phyloP scores from a whole-genome alignment of 805 yeast species.

The Sugiyamaella lignohabitans region DNA sequence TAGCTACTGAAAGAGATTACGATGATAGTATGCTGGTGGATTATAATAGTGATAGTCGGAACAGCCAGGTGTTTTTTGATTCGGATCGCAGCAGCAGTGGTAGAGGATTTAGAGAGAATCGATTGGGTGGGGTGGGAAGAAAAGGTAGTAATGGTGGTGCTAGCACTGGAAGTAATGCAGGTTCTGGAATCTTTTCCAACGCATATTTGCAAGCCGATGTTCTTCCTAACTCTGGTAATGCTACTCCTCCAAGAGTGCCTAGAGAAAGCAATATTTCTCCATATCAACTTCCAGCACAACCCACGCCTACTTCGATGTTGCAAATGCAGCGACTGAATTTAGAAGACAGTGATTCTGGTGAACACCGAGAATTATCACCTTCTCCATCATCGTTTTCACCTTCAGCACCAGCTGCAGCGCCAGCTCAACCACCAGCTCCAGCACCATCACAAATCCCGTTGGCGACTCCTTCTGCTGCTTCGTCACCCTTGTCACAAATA shows the following conservation, averaged over 20 bases:
- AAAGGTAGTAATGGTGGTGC: too few species aligned
- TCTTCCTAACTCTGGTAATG: conserved; percentile 30
- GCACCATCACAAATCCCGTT: conserved; percentile 4
- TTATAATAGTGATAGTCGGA: not conserved
- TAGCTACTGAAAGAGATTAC: conserved; percentile 24
- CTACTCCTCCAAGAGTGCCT: not conserved
- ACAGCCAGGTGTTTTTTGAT: not conserved
- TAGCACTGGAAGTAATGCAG: conserved; percentile 12
- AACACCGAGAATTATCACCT: too few species aligned
- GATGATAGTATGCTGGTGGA: not conserved
- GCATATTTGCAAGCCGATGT: conserved; percentile 38
- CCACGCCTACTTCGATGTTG: conserved; percentile 1
- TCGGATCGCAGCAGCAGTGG: not conserved
- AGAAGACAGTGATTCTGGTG: conserved; percentile 2
- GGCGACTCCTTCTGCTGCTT: not conserved
- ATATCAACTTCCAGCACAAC: conserved; percentile 14
- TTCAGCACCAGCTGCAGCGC: too few species aligned
- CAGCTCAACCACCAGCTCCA: conserved; percentile 1
- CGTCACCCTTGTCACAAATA: not conserved
- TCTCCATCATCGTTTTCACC: too few species aligned
- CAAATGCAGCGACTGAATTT: conserved; percentile 7
- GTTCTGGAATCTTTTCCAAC: conserved; percentile 33
- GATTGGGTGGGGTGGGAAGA: conserved; percentile 9
- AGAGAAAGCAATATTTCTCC: conserved; percentile 13
- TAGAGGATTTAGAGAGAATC: not conserved